Conservation (phyloP, 371 early-diverging fungal species). For the Mortierella sp. region DNA sequence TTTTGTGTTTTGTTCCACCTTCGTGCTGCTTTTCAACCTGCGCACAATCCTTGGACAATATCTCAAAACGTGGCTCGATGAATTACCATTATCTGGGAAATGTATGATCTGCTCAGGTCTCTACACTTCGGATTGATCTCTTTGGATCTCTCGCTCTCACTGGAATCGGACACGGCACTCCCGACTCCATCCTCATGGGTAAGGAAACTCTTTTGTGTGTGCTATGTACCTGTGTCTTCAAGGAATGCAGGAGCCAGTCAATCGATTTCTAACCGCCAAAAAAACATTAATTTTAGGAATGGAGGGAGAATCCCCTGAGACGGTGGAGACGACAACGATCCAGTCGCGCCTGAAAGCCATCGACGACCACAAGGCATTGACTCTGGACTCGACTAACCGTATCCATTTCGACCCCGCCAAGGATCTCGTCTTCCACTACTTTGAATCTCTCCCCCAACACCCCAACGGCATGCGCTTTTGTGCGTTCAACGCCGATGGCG, state of each 20-base stretch:
- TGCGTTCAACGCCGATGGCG: constrained; percentile 83
- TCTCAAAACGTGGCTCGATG: constrained; percentile 8
- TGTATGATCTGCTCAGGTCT: constrained; percentile 56
- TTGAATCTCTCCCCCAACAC: constrained; percentile 91
- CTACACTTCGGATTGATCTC: constrained; percentile 85
- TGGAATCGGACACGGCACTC: constrained; percentile 96
- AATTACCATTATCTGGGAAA: neutral
- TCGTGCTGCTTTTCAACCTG: constrained; percentile 49
- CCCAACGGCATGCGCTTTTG: constrained; percentile 97
- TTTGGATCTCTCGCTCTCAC: constrained; percentile 96
- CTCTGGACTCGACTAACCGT: constrained; percentile 80
- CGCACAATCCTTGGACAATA: constrained; percentile 25
- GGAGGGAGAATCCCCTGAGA: constrained; percentile 95
- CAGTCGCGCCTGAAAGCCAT: constrained; percentile 82
- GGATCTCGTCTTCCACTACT: constrained; percentile 89
- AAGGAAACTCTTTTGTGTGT: constrained; percentile 1
- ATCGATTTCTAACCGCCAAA: neutral
- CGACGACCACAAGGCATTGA: constrained; percentile 74
- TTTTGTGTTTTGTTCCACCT: constrained; percentile 8
- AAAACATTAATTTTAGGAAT: constrained; percentile 61
- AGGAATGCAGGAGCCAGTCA: neutral
- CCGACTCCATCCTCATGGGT: constrained; percentile 90
- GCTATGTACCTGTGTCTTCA: no score
- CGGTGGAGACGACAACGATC: constrained; percentile 88
- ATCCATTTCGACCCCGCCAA: constrained; percentile 88